Percentiles rank a stretch among this genome's conserved stretches.
Evolutionary conservation across 176 grass and related monocot genomes (phyloP).

Genomic region (Oryza glumipatula): DNA sequence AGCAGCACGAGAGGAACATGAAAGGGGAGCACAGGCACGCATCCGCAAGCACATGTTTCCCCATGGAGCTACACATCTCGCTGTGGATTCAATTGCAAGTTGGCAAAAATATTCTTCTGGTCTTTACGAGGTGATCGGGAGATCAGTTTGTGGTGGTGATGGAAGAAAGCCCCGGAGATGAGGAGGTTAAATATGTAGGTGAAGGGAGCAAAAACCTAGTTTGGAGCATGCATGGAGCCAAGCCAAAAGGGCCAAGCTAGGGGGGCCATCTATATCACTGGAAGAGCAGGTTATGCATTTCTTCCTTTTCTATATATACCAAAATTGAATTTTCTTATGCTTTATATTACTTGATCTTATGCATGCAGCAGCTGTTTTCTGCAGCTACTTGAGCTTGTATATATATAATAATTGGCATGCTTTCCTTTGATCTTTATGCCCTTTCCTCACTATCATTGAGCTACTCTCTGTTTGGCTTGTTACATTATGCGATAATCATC

Average conservation of each 20-base stretch:
- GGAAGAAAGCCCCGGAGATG: neutral
- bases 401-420: neutral
- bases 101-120: neutral
- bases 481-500: neutral
- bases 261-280: neutral
- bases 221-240: neutral
- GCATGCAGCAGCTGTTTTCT: neutral
- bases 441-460: neutral
- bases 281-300: conserved; percentile 13
- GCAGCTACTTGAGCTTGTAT: neutral
- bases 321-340: neutral
- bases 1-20: neutral
- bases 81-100: neutral
- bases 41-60: conserved; percentile 23
- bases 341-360: neutral
- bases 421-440: neutral
- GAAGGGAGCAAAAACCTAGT: neutral
- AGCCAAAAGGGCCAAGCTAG: neutral
- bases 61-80: neutral
- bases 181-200: conserved; percentile 4
- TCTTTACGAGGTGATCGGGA: neutral
- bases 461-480: neutral
- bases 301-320: neutral
- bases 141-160: neutral
- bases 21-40: neutral